Evolutionary conservation across 371 early-diverging fungal genomes (phyloP).

Genomic region (Mortierella sp.): DNA sequence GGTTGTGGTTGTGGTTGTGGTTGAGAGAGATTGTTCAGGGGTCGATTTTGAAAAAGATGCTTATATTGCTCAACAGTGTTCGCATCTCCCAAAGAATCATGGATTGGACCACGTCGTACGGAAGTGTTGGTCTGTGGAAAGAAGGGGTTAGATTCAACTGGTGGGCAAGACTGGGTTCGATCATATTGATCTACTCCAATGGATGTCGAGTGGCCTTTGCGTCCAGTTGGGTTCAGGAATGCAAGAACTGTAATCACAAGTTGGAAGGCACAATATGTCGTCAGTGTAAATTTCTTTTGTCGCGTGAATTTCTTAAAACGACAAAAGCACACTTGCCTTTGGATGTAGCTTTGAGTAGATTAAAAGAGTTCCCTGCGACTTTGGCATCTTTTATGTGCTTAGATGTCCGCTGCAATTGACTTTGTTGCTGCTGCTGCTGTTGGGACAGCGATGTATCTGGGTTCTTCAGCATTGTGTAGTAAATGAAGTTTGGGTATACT

Average conservation of each 20-base stretch:
- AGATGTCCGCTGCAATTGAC: background rate
- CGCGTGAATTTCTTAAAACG: too few relatives aligned
- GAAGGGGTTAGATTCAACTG: background rate
- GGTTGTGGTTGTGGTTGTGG: background rate
- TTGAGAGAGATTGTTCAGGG: slow-evolving; percentile 19
- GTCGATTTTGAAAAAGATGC: slow-evolving; percentile 37
- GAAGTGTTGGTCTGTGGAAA: slow-evolving; percentile 6
- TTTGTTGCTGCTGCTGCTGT: slow-evolving; percentile 10
- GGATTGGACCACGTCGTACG: slow-evolving; percentile 1
- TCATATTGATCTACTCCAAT: background rate
- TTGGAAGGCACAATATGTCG: too few relatives aligned
- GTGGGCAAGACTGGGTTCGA: background rate
- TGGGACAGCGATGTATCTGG: slow-evolving; percentile 9
- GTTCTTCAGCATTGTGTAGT: slow-evolving; percentile 24
- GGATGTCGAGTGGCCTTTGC: slow-evolving; percentile 22
- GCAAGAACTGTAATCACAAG: slow-evolving; percentile 32
- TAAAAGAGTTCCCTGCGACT: slow-evolving; percentile 23
- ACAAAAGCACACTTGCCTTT: slow-evolving; percentile 28
- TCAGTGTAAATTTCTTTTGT: too few relatives aligned
- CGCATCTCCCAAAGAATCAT: slow-evolving; percentile 11
- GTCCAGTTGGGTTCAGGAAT: slow-evolving; percentile 32
- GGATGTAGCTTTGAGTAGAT: slow-evolving; percentile 43
- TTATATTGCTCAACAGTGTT: slow-evolving; percentile 26
- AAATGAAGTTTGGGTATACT: background rate
- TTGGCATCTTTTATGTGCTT: slow-evolving; percentile 21